Conservation (phyloP, 2,329 filamentous ascomycete genomes). For the Aureobasidium sp. region DNA sequence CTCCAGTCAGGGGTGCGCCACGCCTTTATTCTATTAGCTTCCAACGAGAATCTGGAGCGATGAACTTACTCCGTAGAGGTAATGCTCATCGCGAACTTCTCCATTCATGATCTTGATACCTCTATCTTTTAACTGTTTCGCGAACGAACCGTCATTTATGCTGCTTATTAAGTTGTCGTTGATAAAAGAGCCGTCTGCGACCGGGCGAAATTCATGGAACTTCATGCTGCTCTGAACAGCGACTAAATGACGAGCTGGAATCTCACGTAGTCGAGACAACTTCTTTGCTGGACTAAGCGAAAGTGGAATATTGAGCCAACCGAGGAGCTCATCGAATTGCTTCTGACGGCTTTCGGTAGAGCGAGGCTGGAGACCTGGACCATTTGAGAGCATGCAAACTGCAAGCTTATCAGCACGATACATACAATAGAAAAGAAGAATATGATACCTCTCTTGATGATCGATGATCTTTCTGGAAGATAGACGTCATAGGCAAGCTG, state of each 20-base stretch:
- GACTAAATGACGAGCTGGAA: conserved; percentile 35
- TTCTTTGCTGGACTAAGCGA: conserved; percentile 36
- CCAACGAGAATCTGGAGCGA: neutral
- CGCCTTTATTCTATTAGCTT: conserved; percentile 13
- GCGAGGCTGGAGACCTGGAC: conserved; percentile 48
- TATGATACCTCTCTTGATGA: conserved; percentile 41
- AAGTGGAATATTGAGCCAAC: conserved; percentile 36
- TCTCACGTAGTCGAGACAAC: conserved; percentile 36
- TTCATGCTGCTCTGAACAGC: conserved; percentile 35
- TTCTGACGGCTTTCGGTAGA: conserved; percentile 37
- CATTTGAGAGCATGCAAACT: conserved; percentile 43
- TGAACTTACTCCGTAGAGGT: conserved; percentile 36
- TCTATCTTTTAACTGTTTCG: conserved; percentile 34
- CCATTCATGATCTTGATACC: conserved; percentile 45
- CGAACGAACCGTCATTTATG: conserved; percentile 44
- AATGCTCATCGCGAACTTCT: conserved; percentile 47
- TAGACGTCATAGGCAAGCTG: conserved; percentile 50
- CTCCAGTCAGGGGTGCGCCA: conserved; percentile 40
- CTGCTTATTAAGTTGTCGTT: conserved; percentile 34
- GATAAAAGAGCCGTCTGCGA: conserved; percentile 44
- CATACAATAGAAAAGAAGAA: too few species aligned
- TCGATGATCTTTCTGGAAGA: conserved; percentile 34
- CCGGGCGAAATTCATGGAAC: conserved; percentile 47
- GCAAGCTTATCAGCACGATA: neutral
- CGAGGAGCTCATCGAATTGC: conserved; percentile 46